Evolutionary conservation across 116 monocot species (phyloP).

Genomic region (Zostera marina): DNA sequence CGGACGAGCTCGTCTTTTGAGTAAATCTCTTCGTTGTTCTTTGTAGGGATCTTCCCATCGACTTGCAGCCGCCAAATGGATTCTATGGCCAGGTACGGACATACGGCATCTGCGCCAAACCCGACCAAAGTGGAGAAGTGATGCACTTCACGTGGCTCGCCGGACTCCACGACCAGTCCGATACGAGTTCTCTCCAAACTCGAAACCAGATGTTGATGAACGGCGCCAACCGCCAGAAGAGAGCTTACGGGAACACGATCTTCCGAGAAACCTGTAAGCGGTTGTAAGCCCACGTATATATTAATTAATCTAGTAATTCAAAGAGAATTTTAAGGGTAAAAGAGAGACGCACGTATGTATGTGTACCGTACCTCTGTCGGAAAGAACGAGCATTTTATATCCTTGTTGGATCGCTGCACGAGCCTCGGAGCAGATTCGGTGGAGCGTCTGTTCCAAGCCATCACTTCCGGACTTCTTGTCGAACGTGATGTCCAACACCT

Average conservation of each 20-base stretch:
- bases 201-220: conserved; percentile 92
- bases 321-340: background rate
- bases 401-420: conserved; percentile 69
- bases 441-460: conserved; percentile 73
- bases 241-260: conserved; percentile 86
- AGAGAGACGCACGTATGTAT: too few relatives aligned
- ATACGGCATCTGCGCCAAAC: conserved; percentile 95
- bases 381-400: conserved; percentile 65
- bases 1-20: conserved; percentile 58
- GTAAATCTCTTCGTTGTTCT: conserved; percentile 41
- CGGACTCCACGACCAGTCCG: conserved; percentile 83
- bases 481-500: conserved; percentile 82
- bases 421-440: conserved; percentile 83
- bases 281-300: too few relatives aligned
- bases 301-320: too few relatives aligned
- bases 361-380: conserved; percentile 96
- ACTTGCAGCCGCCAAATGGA: conserved; percentile 78
- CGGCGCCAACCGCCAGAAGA: conserved; percentile 90
- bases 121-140: conserved; percentile 98
- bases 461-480: conserved; percentile 51
- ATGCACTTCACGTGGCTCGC: conserved; percentile 98
- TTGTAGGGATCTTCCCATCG: conserved; percentile 90
- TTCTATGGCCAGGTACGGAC: conserved; percentile 92
- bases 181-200: conserved; percentile 83
- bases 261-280: conserved; percentile 50